A percentile compares a stretch with the other conserved stretches of the same genome.
Evolutionary conservation across 768 basidiomycete genomes (phyloP).

Genomic region (Pholiota conissans): DNA sequence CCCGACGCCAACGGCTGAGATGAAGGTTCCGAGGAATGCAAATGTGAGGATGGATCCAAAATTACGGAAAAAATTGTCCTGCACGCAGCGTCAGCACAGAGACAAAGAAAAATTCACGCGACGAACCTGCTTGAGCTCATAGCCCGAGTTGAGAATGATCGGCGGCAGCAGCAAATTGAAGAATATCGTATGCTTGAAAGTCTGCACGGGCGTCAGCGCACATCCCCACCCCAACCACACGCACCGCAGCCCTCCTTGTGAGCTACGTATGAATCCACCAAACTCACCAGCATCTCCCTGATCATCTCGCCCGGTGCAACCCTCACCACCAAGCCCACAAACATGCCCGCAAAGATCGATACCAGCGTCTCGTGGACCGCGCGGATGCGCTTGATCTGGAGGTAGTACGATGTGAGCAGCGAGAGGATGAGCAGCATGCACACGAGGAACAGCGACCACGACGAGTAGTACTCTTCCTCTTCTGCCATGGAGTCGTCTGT

Average conservation of each 20-base stretch:
- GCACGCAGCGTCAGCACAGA: too few relatives aligned
- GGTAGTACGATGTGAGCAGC: constrained; percentile 95
- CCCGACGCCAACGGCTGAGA: constrained; percentile 96
- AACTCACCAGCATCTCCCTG: constrained; percentile 92
- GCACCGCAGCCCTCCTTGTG: background rate
- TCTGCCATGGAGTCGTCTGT: constrained; percentile 48
- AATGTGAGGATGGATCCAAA: constrained; percentile 95
- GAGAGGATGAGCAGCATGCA: constrained; percentile 92
- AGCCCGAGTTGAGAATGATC: constrained; percentile 97
- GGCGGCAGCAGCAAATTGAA: constrained; percentile 98
- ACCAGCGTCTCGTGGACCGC: constrained; percentile 96
- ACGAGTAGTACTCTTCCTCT: constrained; percentile 89
- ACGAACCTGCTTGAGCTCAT: constrained; percentile 91
- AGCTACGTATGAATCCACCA: background rate
- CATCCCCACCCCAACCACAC: background rate
- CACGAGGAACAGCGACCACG: constrained; percentile 92
- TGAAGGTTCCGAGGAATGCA: constrained; percentile 94
- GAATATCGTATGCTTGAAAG: constrained; percentile 95
- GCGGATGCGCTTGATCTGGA: constrained; percentile 95
- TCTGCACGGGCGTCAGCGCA: constrained; percentile 44
- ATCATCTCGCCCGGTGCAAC: constrained; percentile 93
- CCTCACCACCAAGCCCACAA: constrained; percentile 88
- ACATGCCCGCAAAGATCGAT: constrained; percentile 94
- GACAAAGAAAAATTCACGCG: too few relatives aligned
- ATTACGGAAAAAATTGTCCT: constrained; percentile 99